phyloP scores from a whole-genome alignment of 2,329 filamentous ascomycete genomes.

The Stagonosporopsis cucurbitacearum region DNA sequence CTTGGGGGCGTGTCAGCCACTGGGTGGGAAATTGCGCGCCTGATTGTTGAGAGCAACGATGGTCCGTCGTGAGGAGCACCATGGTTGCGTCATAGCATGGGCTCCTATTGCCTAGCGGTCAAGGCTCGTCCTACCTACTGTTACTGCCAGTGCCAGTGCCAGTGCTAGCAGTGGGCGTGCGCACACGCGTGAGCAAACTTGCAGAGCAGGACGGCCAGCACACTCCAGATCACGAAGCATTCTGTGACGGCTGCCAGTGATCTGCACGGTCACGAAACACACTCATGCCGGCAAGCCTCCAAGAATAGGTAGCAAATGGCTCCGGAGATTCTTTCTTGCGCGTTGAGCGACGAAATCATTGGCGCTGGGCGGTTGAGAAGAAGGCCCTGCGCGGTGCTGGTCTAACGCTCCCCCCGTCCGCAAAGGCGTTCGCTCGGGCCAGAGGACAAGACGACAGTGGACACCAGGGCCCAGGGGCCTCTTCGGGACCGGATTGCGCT shows the following conservation, averaged over 20 bases:
- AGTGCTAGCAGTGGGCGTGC: neutral
- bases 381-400: constrained; percentile 5
- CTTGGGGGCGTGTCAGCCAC: constrained; percentile 5
- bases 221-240: constrained; percentile 5
- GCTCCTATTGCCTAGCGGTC: neutral
- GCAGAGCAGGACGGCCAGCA: constrained; percentile 1
- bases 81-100: constrained; percentile 7
- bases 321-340: constrained; percentile 23
- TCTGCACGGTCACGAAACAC: constrained; percentile 14
- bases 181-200: neutral
- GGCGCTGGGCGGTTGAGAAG: constrained; percentile 8
- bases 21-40: constrained; percentile 17
- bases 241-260: constrained; percentile 13
- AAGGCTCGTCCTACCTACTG: no score
- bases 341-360: constrained; percentile 3
- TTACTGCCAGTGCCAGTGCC: no score
- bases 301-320: constrained; percentile 22
- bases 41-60: constrained; percentile 22
- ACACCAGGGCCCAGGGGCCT: constrained; percentile 3
- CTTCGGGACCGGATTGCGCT: constrained; percentile 1
- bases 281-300: constrained; percentile 16
- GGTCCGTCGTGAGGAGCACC: neutral
- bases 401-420: constrained; percentile 10
- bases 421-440: constrained; percentile 14
- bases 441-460: no score